Evolutionary conservation across 345 rosid species (phyloP).

Genomic region (Raphanus sativus): DNA sequence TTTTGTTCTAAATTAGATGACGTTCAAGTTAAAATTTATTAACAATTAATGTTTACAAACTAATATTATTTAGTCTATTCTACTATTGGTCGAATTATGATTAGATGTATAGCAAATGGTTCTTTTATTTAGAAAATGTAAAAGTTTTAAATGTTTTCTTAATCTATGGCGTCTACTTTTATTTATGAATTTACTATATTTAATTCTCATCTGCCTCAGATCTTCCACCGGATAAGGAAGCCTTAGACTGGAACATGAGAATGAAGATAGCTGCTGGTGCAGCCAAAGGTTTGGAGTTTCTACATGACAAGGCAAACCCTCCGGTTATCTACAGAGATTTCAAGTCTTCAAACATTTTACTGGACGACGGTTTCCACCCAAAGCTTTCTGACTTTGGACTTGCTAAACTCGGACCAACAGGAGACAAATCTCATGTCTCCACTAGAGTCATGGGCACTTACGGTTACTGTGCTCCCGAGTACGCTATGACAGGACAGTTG

Average conservation of each 20-base stretch:
- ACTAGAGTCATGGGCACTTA: constrained; percentile 99
- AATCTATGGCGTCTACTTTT: no score
- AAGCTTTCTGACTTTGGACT: constrained; percentile 98
- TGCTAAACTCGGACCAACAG: constrained; percentile 96
- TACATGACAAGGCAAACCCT: constrained; percentile 92
- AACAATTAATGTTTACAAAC: no score
- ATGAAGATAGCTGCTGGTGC: constrained; percentile 99
- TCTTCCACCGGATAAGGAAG: constrained; percentile 87
- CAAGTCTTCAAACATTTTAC: constrained; percentile 91
- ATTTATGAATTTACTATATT: no score
- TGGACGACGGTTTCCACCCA: constrained; percentile 88
- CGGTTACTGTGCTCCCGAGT: constrained; percentile 99
- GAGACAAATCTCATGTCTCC: constrained; percentile 97
- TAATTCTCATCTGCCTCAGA: no score
- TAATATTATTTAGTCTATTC: no score
- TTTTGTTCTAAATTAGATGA: no score
- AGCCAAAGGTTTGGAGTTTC: constrained; percentile 90
- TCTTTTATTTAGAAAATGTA: no score
- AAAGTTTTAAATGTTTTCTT: no score
- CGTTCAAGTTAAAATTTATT: no score
- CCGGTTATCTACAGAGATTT: constrained; percentile 97
- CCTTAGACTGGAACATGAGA: constrained; percentile 92
- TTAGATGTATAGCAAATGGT: no score
- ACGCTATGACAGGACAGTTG: constrained; percentile 98
- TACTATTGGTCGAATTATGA: no score